phyloP scores from a whole-genome alignment of 768 basidiomycete species.

The Russula griseocarnosa region DNA sequence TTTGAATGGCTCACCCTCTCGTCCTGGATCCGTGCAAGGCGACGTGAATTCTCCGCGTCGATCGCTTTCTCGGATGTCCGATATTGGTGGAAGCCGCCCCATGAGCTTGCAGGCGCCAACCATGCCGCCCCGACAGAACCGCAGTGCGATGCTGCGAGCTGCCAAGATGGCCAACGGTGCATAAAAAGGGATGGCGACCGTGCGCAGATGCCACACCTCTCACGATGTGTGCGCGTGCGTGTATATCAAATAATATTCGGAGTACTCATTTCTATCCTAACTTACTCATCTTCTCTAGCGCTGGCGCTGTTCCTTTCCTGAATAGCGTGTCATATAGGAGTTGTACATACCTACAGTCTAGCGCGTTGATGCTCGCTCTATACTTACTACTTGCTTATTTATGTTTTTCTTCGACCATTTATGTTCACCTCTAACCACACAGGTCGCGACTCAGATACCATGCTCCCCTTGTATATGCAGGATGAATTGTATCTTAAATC shows the following conservation, averaged over 20 bases:
- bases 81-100: conserved; percentile 40
- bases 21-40: conserved; percentile 19
- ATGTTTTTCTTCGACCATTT: background rate
- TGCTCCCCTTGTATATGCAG: conserved; percentile 18
- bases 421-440: background rate
- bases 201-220: background rate
- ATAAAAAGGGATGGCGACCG: background rate
- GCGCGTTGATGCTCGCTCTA: conserved; percentile 4
- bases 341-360: background rate
- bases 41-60: conserved; percentile 12
- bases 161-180: conserved; percentile 54
- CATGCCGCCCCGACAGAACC: conserved; percentile 68
- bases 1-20: conserved; percentile 1
- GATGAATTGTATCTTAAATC: conserved; percentile 13
- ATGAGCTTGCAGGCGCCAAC: conserved; percentile 56
- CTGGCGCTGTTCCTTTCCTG: conserved; percentile 11
- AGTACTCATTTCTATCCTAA: background rate
- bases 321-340: background rate
- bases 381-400: conserved; percentile 11
- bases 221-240: too few species aligned
- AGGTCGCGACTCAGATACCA: conserved; percentile 17
- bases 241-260: background rate
- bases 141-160: conserved; percentile 64
- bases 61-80: conserved; percentile 48
- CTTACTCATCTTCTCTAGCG: conserved; percentile 17